Evolutionary conservation across 176 grass and related monocot species (phyloP).

Genomic region (Avena insularis): DNA sequence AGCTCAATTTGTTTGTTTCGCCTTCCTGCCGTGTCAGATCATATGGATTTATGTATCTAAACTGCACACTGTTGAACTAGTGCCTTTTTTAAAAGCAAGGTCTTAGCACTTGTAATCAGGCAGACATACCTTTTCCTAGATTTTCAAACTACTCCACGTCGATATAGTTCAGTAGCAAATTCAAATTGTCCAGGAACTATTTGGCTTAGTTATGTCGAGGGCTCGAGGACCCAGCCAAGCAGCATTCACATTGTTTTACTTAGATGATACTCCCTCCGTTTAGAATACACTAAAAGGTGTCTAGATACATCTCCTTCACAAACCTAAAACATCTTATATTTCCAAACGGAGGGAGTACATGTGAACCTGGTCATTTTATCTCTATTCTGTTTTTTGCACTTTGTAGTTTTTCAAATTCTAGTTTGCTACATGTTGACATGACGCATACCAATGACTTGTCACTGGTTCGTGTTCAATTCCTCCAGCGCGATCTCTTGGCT

Average conservation of each 20-base stretch:
- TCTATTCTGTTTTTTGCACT: not conserved
- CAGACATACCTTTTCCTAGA: no score
- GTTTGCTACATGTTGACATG: not conserved
- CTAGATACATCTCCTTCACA: no score
- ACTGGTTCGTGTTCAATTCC: not conserved
- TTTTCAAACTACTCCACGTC: no score
- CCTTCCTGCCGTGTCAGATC: no score
- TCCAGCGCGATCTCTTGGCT: slow-evolving; percentile 49
- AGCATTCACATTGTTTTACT: not conserved
- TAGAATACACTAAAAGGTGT: no score
- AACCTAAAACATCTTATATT: no score
- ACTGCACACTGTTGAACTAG: not conserved
- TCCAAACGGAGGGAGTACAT: not conserved
- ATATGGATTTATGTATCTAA: not conserved
- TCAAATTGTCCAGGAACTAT: not conserved
- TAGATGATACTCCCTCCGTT: not conserved
- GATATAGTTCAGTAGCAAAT: not conserved
- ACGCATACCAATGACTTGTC: not conserved
- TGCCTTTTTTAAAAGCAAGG: not conserved
- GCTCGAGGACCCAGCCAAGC: no score
- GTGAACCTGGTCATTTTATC: not conserved
- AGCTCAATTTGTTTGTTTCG: not conserved
- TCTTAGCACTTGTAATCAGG: not conserved
- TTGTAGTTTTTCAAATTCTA: not conserved
- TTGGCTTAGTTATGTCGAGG: no score